phyloP scores from a whole-genome alignment of 768 basidiomycete genomes.

The Tylopilus sp. region DNA sequence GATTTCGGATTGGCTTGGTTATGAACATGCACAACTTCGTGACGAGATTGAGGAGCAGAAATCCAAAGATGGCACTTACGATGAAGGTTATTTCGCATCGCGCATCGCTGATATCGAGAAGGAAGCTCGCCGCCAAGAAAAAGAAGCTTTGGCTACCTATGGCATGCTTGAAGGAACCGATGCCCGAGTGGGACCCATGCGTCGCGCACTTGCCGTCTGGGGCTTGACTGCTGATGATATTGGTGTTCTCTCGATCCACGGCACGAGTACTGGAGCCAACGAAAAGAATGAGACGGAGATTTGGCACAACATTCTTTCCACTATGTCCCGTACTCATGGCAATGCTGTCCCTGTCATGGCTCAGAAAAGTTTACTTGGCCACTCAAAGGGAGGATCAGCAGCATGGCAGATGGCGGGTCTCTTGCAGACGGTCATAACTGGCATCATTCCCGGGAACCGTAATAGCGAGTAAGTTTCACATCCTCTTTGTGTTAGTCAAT shows the following conservation, averaged over 20 bases:
- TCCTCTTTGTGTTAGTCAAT: background rate
- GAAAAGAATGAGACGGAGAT: conserved; percentile 98
- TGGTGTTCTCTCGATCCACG: conserved; percentile 86
- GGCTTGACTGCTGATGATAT: conserved; percentile 91
- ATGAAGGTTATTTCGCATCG: conserved; percentile 68
- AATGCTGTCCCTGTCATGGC: conserved; percentile 98
- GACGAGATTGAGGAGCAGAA: conserved; percentile 69
- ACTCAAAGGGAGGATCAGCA: conserved; percentile 98
- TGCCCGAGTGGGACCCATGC: conserved; percentile 83
- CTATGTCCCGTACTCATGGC: conserved; percentile 83
- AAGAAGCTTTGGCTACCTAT: conserved; percentile 87
- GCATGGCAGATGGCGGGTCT: conserved; percentile 96
- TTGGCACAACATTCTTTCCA: conserved; percentile 93
- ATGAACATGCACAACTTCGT: conserved; percentile 83
- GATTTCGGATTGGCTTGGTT: conserved; percentile 89
- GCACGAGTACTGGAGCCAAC: conserved; percentile 84
- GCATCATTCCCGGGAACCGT: conserved; percentile 91
- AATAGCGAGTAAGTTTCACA: conserved; percentile 81
- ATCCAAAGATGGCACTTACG: conserved; percentile 44
- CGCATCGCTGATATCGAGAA: conserved; percentile 84
- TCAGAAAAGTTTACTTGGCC: conserved; percentile 95
- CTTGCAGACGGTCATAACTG: conserved; percentile 77
- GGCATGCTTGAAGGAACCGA: conserved; percentile 93
- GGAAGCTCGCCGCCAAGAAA: conserved; percentile 90
- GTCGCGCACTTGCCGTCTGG: conserved; percentile 96